These are phyloP conservation scores for Lipomyces kockii DNA, from an alignment of 805 yeast genomes.

Conservation along the genomic window DNA sequence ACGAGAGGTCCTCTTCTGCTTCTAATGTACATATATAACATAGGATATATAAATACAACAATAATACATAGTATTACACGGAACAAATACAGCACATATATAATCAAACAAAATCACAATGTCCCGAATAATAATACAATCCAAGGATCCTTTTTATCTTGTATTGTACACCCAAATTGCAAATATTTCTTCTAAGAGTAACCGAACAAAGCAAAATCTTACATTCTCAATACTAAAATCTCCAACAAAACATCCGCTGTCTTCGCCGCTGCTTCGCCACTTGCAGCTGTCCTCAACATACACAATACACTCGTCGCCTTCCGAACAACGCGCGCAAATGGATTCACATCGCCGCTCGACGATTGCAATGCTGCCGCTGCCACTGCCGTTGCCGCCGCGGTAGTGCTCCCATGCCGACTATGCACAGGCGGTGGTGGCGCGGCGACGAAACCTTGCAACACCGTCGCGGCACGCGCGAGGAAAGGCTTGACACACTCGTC, in stretches of 20 bases:
- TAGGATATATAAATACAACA: constrained; percentile 8
- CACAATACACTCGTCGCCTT: constrained; percentile 27
- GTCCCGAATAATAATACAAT: constrained; percentile 4
- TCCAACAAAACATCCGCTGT: constrained; percentile 24
- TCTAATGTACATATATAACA: constrained; percentile 5
- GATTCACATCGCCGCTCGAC: constrained; percentile 15
- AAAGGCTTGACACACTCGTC: constrained; percentile 29
- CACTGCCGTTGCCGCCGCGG: constrained; percentile 6
- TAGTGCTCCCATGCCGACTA: constrained; percentile 9
- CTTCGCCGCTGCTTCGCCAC: constrained; percentile 17
- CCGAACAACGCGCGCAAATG: constrained; percentile 30
- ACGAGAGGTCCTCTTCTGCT: neutral
- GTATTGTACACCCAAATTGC: neutral
- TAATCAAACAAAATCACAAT: constrained; percentile 10
- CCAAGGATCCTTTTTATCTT: neutral
- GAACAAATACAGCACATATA: constrained; percentile 8
- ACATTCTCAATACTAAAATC: constrained; percentile 25
- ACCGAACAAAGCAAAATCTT: neutral
- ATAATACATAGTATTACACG: constrained; percentile 1
- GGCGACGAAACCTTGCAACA: constrained; percentile 21
- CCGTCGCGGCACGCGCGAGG: constrained; percentile 24
- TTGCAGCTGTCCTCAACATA: constrained; percentile 9
- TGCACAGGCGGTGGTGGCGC: constrained; percentile 12
- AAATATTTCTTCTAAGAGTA: neutral
- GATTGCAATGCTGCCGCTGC: constrained; percentile 8